Conservation (phyloP, 2,329 filamentous ascomycete species). For the Thyridium curvatum region DNA sequence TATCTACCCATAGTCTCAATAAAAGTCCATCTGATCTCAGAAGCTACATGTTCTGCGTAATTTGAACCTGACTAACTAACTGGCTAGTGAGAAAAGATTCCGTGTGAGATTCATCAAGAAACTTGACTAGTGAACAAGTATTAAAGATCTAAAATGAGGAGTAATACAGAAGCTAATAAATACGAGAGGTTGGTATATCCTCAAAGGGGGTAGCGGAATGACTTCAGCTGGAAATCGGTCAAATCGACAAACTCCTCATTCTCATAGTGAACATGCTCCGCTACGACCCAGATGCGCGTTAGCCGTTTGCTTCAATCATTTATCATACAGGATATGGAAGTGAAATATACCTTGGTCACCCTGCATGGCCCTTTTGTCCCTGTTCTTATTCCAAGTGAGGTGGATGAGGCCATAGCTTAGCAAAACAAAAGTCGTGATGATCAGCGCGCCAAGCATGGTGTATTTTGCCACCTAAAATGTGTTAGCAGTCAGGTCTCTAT, state of each 20-base stretch:
- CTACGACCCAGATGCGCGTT: too few species aligned
- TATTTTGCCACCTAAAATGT: neutral
- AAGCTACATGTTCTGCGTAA: too few species aligned
- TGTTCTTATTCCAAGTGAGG: slow-evolving; percentile 1
- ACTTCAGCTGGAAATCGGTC: slow-evolving; percentile 2
- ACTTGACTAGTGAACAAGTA: too few species aligned
- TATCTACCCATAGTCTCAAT: too few species aligned
- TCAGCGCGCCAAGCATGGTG: slow-evolving; percentile 1
- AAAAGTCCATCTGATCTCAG: too few species aligned
- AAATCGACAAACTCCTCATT: slow-evolving; percentile 2
- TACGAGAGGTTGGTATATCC: neutral
- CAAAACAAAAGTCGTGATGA: neutral
- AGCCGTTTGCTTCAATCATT: too few species aligned
- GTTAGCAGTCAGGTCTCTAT: neutral
- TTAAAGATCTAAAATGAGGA: too few species aligned
- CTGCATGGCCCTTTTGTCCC: neutral
- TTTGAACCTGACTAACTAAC: too few species aligned
- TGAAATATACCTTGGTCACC: neutral
- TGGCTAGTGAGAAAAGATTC: too few species aligned
- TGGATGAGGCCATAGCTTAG: neutral
- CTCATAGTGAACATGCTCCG: neutral
- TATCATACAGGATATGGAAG: too few species aligned
- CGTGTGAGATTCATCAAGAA: too few species aligned
- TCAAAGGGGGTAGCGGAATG: slow-evolving; percentile 1
- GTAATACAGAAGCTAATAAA: too few species aligned